Base-by-base conservation (phyloP, 352 stramenopile genomes). In the Pythium chondricola region DNA sequence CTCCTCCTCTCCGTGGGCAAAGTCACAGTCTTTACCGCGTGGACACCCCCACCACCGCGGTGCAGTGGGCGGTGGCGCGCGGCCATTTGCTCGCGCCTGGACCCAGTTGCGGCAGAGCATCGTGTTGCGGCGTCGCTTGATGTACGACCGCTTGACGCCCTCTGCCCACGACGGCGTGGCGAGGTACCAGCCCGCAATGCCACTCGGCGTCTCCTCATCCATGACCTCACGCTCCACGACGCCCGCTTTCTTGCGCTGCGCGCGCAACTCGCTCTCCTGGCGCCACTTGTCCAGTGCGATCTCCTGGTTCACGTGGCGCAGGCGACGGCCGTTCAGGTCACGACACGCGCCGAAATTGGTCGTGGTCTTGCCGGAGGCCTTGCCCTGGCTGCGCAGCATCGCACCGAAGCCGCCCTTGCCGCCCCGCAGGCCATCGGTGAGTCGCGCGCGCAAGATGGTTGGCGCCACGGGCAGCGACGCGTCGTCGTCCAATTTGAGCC, bases 261-360 rank as follows among this genome's bases (percentile, higher is more conserved):
- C 65, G 21, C 81, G 77, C 13, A 56, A 43, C 29, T 75, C 72
- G 32, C 55, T 52, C 18, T 89, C 76, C 36, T 89, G 61, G 14
- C 56, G 65, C 83, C 80, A 94, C 62, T 94, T 92, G 38, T 74
- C 62, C 65, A 92, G 79, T 2, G 76, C 76, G 50, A 94, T 78
- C 58, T 94, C 81, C 43, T 94, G 81, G 58, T 93, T 94, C 58
- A 94, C 83, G 41, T 94, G 83, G 7, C 83, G 80, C 46, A 93
- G 61, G 0, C 83, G 74, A 14, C 83, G 76, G 18, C 83, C 83
- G 44, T 89, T 75, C 27, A 93, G 61, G 26, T 93, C 81, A 47
- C 81, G 76, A 43, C 81, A 93, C 17, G 83, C 78, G 24, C 83
- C 80, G 52, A 90, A 91, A 61, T 74, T 76, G 17, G 76, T 88